Evolutionary conservation across 352 stramenopile species (phyloP).

Genomic region (Globisporangium orthogonon): DNA sequence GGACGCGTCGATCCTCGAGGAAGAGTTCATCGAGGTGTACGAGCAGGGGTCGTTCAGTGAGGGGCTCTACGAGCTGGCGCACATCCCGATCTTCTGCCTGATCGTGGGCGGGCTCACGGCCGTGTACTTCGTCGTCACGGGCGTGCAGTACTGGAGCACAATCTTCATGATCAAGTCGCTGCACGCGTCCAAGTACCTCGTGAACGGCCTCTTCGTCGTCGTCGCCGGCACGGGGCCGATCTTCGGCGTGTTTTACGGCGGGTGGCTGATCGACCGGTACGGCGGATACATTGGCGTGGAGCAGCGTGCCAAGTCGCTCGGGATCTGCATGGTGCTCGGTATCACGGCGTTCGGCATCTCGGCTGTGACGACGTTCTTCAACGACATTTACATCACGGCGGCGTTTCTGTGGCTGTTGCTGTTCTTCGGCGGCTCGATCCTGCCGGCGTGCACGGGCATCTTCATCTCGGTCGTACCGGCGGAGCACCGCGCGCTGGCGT

Average conservation of each 20-base stretch:
- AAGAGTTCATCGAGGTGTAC: conserved; percentile 68
- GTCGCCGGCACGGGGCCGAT: conserved; percentile 75
- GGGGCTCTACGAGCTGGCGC: conserved; percentile 48
- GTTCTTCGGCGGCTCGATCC: conserved; percentile 77
- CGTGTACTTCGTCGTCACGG: conserved; percentile 84
- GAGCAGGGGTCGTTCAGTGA: conserved; percentile 64
- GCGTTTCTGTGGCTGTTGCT: conserved; percentile 74
- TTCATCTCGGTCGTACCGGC: conserved; percentile 80
- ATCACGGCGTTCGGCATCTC: conserved; percentile 61
- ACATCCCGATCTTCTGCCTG: conserved; percentile 70
- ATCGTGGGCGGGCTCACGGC: conserved; percentile 73
- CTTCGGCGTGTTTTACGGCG: conserved; percentile 76
- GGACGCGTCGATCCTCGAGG: conserved; percentile 61
- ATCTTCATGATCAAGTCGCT: conserved; percentile 88
- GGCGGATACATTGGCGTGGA: conserved; percentile 75
- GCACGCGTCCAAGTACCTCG: conserved; percentile 73
- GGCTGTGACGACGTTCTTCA: conserved; percentile 70
- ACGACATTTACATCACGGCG: conserved; percentile 69
- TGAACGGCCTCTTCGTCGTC: conserved; percentile 80
- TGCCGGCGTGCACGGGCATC: conserved; percentile 79
- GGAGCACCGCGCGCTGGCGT: conserved; percentile 68
- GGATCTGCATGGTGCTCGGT: conserved; percentile 72
- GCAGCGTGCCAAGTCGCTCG: conserved; percentile 65
- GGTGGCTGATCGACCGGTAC: conserved; percentile 70
- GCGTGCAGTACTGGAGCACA: conserved; percentile 84